phyloP scores from a whole-genome alignment of 495 filamentous ascomycete genomes.

The Collariella sp. region DNA sequence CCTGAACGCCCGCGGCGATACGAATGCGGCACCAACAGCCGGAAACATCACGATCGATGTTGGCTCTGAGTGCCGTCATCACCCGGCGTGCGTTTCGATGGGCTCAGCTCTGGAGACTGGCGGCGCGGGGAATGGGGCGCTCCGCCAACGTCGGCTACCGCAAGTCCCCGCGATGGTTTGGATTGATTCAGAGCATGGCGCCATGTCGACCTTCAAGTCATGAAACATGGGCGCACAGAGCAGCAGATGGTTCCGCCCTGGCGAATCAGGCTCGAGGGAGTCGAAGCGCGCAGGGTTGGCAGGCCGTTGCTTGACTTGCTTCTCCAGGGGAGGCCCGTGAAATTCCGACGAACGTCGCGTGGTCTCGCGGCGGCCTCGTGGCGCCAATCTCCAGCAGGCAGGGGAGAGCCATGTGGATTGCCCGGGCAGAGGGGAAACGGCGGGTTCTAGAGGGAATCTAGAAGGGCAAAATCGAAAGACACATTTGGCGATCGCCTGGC shows the following conservation, averaged over 20 bases:
- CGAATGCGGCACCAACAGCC: neutral
- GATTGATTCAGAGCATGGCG: neutral
- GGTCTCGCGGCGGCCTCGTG: neutral
- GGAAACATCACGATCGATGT: neutral
- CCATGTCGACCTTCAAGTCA: neutral
- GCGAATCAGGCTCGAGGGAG: neutral
- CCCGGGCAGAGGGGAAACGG: neutral
- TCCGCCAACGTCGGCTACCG: neutral
- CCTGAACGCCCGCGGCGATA: no score
- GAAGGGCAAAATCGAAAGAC: constrained; percentile 2
- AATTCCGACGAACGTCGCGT: constrained; percentile 5
- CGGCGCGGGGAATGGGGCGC: no score
- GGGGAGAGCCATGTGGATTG: neutral
- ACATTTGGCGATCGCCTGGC: neutral
- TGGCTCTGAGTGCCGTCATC: neutral
- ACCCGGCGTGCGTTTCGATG: neutral
- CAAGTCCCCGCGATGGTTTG: neutral
- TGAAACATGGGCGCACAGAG: neutral
- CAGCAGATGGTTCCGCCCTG: neutral
- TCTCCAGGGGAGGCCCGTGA: neutral
- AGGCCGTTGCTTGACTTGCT: no score
- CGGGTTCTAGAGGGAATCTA: constrained; percentile 6
- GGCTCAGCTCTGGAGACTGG: neutral
- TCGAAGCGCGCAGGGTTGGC: no score
- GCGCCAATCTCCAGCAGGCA: neutral